Evolutionary conservation across 2,329 filamentous ascomycete species (phyloP).

Genomic region (Juglanconis juglandina): DNA sequence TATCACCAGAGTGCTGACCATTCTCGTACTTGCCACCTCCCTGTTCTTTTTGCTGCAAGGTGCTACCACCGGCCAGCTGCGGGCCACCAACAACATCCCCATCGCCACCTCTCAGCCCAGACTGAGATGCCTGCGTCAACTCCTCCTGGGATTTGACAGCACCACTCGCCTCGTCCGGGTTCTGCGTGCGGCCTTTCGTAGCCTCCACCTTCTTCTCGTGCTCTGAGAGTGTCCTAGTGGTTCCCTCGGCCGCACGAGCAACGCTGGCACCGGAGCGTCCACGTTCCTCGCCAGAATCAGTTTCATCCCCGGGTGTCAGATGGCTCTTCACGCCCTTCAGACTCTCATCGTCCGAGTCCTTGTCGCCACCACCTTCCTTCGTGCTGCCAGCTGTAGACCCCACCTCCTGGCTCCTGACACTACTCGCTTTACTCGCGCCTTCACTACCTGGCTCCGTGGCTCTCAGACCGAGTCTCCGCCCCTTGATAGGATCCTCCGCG

Average conservation of each 20-base stretch:
- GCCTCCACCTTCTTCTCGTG: constrained; percentile 16
- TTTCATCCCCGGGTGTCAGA: neutral
- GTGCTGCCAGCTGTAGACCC: neutral
- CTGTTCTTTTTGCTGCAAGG: neutral
- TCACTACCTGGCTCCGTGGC: constrained; percentile 62
- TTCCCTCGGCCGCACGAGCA: neutral
- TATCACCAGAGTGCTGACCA: neutral
- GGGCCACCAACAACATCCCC: neutral
- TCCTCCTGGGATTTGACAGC: neutral
- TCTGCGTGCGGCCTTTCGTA: constrained; percentile 4
- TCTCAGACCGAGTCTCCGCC: constrained; percentile 67
- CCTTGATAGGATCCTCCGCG: constrained; percentile 42
- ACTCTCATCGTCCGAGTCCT: constrained; percentile 24
- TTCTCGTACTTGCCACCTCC: neutral
- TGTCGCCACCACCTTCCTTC: constrained; percentile 18
- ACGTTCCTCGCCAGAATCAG: neutral
- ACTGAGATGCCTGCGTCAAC: neutral
- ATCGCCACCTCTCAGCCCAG: neutral
- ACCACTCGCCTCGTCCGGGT: constrained; percentile 13
- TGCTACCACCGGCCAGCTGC: neutral
- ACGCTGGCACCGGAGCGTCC: neutral
- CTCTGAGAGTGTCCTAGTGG: neutral
- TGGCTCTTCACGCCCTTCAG: constrained; percentile 20
- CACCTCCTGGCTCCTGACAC: constrained; percentile 45
- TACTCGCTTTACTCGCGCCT: constrained; percentile 70